Evolutionary conservation across 179 eudicot species (phyloP).

Genomic region (Nepenthes alata): DNA sequence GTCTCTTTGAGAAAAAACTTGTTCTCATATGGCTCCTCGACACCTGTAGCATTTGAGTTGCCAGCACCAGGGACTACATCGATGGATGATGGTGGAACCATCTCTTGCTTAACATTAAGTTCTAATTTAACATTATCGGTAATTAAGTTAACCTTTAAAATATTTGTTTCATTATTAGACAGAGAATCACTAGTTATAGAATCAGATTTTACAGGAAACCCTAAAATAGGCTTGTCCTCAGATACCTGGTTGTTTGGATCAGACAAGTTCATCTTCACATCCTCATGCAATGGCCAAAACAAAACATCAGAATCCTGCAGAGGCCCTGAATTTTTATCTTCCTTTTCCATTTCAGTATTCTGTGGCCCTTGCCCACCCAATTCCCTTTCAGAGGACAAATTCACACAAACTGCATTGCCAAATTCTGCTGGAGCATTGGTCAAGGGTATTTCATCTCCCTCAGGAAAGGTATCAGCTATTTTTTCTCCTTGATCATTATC

Average conservation of each 20-base stretch:
- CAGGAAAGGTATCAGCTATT: constrained; percentile 13
- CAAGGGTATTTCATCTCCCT: constrained; percentile 11
- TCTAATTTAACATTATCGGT: constrained; percentile 94
- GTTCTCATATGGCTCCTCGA: constrained; percentile 45
- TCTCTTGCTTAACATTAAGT: constrained; percentile 73
- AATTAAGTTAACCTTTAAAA: constrained; percentile 74
- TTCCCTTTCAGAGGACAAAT: constrained; percentile 18
- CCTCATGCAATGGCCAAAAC: constrained; percentile 30
- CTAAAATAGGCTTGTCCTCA: constrained; percentile 82
- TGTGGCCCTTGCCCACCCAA: constrained; percentile 11
- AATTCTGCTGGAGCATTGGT: constrained; percentile 22
- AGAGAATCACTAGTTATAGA: constrained; percentile 77
- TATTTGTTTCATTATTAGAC: constrained; percentile 68
- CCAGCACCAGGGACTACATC: constrained; percentile 47
- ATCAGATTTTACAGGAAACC: constrained; percentile 78
- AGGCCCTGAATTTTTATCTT: constrained; percentile 10
- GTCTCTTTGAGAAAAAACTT: constrained; percentile 41
- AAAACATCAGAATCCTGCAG: constrained; percentile 24
- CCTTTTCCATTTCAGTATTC: constrained; percentile 15
- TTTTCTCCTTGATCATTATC: constrained; percentile 15
- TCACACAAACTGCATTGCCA: constrained; percentile 13
- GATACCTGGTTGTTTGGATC: constrained; percentile 75
- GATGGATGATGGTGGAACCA: constrained; percentile 65
- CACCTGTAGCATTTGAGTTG: constrained; percentile 57
- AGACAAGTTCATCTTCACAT: constrained; percentile 33